phyloP scores from a whole-genome alignment of 352 stramenopile species.

The Globisporangium barbulae region DNA sequence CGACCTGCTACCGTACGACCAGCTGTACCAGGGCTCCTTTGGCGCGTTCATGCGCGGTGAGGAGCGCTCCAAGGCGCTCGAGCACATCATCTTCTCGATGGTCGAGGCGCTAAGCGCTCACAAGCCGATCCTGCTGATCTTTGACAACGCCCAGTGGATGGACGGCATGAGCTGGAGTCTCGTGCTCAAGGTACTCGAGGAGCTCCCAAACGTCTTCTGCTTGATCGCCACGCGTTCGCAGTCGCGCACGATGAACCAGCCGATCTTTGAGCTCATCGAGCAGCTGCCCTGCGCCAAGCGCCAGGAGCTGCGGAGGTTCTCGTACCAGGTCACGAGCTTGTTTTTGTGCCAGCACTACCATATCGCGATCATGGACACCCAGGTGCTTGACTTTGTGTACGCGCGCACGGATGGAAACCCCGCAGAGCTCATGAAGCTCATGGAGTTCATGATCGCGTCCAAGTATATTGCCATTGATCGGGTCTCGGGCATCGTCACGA shows the following conservation, averaged over 20 bases:
- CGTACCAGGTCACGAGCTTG: conserved; percentile 61
- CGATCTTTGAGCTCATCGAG: conserved; percentile 42
- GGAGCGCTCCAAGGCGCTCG: conserved; percentile 42
- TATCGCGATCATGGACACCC: conserved; percentile 80
- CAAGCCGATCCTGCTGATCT: conserved; percentile 64
- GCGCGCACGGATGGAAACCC: conserved; percentile 65
- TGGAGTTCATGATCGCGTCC: conserved; percentile 64
- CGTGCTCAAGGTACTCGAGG: conserved; percentile 50
- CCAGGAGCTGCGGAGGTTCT: conserved; percentile 56
- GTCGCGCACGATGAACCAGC: conserved; percentile 30
- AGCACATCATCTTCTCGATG: conserved; percentile 54
- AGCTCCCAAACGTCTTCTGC: conserved; percentile 55
- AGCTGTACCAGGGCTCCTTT: conserved; percentile 21
- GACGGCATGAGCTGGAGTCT: conserved; percentile 59
- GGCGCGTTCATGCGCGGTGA: conserved; percentile 33
- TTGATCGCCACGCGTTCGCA: conserved; percentile 46
- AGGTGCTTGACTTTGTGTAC: conserved; percentile 74
- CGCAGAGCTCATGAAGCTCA: conserved; percentile 57
- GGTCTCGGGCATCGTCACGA: conserved; percentile 43
- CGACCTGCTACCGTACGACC: conserved; percentile 47
- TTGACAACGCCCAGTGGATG: conserved; percentile 80
- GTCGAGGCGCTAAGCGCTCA: conserved; percentile 42
- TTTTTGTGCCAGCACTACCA: conserved; percentile 77
- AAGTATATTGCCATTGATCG: conserved; percentile 62
- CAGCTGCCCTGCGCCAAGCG: conserved; percentile 32